Percentiles rank a stretch among this genome's conserved stretches.
phyloP scores from a whole-genome alignment of 192 early-diverging fungal genomes.

The Podila horticola region DNA sequence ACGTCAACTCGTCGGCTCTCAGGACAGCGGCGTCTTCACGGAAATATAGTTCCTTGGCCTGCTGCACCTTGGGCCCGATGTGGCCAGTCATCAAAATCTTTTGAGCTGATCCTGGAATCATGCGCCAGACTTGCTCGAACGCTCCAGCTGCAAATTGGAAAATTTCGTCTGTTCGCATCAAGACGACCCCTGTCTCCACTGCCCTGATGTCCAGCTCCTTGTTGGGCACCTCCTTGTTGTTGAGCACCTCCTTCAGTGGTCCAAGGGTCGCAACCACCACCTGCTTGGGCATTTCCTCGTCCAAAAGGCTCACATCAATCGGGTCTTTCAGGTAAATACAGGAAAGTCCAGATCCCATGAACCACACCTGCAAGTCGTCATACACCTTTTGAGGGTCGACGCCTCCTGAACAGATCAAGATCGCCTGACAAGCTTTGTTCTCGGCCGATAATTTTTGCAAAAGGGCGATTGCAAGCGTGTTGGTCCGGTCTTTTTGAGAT shows the following conservation, averaged over 20 bases:
- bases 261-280: constrained; percentile 42
- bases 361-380: constrained; percentile 37
- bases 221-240: constrained; percentile 6
- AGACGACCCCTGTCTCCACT: constrained; percentile 31
- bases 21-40: constrained; percentile 24
- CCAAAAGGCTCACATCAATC: constrained; percentile 1
- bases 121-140: constrained; percentile 36
- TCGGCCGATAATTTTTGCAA: constrained; percentile 26
- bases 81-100: constrained; percentile 35
- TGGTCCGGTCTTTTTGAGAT: constrained; percentile 49
- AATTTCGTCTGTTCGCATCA: constrained; percentile 38
- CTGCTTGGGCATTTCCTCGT: constrained; percentile 34
- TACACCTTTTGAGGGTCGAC: constrained; percentile 34
- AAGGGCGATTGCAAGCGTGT: constrained; percentile 32
- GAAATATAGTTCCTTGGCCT: constrained; percentile 20
- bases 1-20: constrained; percentile 40
- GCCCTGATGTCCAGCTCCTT: constrained; percentile 23
- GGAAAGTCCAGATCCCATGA: constrained; percentile 14
- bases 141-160: constrained; percentile 21
- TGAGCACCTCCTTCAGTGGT: constrained; percentile 30
- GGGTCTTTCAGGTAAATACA: constrained; percentile 20
- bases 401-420: constrained; percentile 40
- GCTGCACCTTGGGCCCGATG: constrained; percentile 23
- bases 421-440: constrained; percentile 35
- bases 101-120: constrained; percentile 22